A percentile compares a stretch with the other conserved stretches of the same genome.
Conservation (phyloP, 2,329 filamentous ascomycete genomes). For the Ceratocystis lukuohia region DNA sequence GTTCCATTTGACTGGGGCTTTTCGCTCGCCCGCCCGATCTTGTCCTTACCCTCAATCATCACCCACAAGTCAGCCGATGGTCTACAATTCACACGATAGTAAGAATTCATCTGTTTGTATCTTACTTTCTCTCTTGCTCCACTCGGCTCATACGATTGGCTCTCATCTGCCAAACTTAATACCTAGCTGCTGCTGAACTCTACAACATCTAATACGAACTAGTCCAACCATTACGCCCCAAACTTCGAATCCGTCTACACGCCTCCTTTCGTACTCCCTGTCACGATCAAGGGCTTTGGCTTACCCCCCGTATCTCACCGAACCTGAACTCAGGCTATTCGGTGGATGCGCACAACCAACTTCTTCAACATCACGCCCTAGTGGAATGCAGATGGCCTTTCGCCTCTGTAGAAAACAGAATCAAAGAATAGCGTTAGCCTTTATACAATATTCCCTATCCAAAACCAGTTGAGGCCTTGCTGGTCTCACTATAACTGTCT, state of each 20-base stretch:
- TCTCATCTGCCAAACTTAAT: background rate
- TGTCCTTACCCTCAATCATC: background rate
- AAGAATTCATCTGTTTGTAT: no score
- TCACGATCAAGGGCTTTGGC: background rate
- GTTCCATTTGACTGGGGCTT: background rate
- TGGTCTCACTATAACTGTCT: background rate
- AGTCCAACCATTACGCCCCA: background rate
- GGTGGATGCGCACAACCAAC: background rate
- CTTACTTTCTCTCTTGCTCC: background rate
- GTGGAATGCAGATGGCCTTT: background rate
- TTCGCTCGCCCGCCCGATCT: background rate
- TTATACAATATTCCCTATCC: background rate
- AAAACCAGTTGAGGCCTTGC: background rate
- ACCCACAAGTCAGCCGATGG: no score
- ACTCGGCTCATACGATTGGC: no score
- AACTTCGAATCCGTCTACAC: background rate
- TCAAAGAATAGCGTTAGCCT: background rate
- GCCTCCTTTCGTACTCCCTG: background rate
- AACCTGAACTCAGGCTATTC: background rate
- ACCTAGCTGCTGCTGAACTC: background rate
- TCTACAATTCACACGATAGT: no score
- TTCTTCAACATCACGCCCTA: background rate
- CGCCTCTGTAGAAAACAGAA: background rate
- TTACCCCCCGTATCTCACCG: background rate
- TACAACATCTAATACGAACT: conserved; percentile 3